These are phyloP conservation scores for Colletotrichum tanaceti DNA, from an alignment of 2,329 filamentous ascomycete genomes.

Conservation along the genomic window DNA sequence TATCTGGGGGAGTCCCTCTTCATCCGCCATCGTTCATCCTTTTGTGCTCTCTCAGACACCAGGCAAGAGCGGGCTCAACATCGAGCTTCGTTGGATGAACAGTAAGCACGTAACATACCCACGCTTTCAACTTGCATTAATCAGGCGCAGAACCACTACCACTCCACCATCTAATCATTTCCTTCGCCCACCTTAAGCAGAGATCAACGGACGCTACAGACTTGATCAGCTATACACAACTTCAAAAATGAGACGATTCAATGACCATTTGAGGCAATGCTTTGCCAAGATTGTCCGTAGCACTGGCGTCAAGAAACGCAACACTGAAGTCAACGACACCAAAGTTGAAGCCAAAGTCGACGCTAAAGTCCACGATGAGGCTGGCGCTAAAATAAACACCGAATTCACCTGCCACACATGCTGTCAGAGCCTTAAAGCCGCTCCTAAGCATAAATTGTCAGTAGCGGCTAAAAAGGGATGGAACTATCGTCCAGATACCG, in stretches of 20 bases:
- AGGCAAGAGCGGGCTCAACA: background rate
- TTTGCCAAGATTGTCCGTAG: slow-evolving; percentile 1
- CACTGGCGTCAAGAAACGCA: slow-evolving; percentile 20
- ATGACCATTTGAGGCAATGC: slow-evolving; percentile 3
- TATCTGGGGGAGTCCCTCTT: too few species aligned
- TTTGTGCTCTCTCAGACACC: background rate
- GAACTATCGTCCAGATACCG: slow-evolving; percentile 14
- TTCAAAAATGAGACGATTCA: slow-evolving; percentile 22
- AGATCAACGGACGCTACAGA: slow-evolving; percentile 3
- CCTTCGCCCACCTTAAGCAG: background rate
- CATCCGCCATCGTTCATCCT: too few species aligned
- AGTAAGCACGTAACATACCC: slow-evolving; percentile 19
- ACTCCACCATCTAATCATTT: slow-evolving; percentile 14
- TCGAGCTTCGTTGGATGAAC: background rate
- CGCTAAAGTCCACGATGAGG: background rate
- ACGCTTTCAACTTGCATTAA: slow-evolving; percentile 1
- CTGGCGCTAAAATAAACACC: background rate
- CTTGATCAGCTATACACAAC: background rate
- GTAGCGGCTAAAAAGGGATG: slow-evolving; percentile 16
- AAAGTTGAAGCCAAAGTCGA: background rate
- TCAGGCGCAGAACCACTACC: slow-evolving; percentile 7
- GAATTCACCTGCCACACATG: slow-evolving; percentile 13
- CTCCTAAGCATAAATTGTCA: background rate
- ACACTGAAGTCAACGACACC: slow-evolving; percentile 6
- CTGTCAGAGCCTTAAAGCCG: background rate